Conservation (phyloP, 2,329 filamentous ascomycete species). For the Dendryphion nanum region DNA sequence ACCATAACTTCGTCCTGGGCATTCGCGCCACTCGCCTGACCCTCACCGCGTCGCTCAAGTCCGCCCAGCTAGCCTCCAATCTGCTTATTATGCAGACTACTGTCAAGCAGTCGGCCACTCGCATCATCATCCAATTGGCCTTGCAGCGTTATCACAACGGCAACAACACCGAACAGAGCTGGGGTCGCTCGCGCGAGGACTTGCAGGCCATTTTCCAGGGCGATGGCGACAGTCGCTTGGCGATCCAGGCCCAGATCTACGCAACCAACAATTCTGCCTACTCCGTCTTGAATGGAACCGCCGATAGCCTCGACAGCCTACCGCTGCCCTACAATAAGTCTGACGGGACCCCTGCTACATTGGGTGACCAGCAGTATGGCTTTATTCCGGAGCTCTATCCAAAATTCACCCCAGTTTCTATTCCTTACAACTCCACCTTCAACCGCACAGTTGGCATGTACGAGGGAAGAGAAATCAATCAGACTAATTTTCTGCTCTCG, state of each 20-base stretch:
- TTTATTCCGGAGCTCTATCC: slow-evolving; percentile 75
- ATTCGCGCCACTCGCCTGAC: slow-evolving; percentile 63
- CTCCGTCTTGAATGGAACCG: slow-evolving; percentile 43
- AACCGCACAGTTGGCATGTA: slow-evolving; percentile 40
- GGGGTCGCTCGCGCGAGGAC: slow-evolving; percentile 61
- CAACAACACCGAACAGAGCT: slow-evolving; percentile 59
- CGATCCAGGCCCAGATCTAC: slow-evolving; percentile 73
- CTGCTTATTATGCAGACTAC: slow-evolving; percentile 76
- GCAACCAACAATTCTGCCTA: slow-evolving; percentile 63
- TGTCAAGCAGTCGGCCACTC: slow-evolving; percentile 68
- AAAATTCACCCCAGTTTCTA: slow-evolving; percentile 65
- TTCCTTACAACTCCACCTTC: slow-evolving; percentile 33
- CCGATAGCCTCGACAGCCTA: slow-evolving; percentile 48
- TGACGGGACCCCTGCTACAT: slow-evolving; percentile 57
- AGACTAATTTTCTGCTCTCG: slow-evolving; percentile 63
- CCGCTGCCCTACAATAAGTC: slow-evolving; percentile 61
- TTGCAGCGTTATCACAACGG: slow-evolving; percentile 54
- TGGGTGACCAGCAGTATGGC: slow-evolving; percentile 63
- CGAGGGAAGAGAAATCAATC: slow-evolving; percentile 44
- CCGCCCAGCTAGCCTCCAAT: slow-evolving; percentile 75
- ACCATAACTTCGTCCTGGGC: slow-evolving; percentile 59
- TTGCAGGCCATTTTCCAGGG: slow-evolving; percentile 68
- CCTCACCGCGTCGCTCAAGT: slow-evolving; percentile 82
- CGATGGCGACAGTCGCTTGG: slow-evolving; percentile 45
- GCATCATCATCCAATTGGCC: slow-evolving; percentile 54